These are phyloP conservation scores for Cyclotella kingstonii DNA, from an alignment of 108 stramenopile genomes.

Conservation along the genomic window DNA sequence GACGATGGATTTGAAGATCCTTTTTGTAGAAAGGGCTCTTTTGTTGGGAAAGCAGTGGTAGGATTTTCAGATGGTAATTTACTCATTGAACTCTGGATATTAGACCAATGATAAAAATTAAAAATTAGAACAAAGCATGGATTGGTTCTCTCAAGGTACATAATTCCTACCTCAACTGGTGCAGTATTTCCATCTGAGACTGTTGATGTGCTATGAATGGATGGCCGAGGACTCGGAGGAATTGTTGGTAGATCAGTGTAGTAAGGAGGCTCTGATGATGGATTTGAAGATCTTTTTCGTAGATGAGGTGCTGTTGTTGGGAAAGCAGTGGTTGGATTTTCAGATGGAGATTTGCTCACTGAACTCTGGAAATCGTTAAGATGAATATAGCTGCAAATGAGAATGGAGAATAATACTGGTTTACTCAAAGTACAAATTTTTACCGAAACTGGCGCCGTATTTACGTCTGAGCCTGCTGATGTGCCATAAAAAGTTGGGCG, in stretches of 20 bases:
- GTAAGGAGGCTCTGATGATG: neutral
- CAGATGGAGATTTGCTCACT: neutral
- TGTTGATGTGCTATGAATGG: neutral
- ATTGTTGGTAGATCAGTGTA: slow-evolving; percentile 4
- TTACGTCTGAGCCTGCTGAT: neutral
- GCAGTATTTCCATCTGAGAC: neutral
- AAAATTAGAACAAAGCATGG: too few species aligned
- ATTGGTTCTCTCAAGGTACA: too few species aligned
- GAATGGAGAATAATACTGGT: neutral
- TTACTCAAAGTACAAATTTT: neutral
- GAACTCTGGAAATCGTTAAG: neutral
- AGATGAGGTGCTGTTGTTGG: neutral
- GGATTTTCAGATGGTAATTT: too few species aligned
- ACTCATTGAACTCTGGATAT: too few species aligned
- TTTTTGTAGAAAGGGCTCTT: too few species aligned
- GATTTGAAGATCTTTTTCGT: neutral
- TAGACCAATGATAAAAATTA: too few species aligned
- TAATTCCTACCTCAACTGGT: too few species aligned
- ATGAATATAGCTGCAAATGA: neutral
- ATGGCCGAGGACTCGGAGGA: neutral
- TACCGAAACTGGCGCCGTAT: neutral
- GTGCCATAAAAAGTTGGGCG: neutral
- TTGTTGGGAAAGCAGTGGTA: too few species aligned
- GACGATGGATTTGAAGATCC: neutral
- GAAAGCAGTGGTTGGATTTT: neutral